Base-by-base conservation (phyloP, 192 early-diverging fungal genomes). In the Helicostylum pulchrum region DNA sequence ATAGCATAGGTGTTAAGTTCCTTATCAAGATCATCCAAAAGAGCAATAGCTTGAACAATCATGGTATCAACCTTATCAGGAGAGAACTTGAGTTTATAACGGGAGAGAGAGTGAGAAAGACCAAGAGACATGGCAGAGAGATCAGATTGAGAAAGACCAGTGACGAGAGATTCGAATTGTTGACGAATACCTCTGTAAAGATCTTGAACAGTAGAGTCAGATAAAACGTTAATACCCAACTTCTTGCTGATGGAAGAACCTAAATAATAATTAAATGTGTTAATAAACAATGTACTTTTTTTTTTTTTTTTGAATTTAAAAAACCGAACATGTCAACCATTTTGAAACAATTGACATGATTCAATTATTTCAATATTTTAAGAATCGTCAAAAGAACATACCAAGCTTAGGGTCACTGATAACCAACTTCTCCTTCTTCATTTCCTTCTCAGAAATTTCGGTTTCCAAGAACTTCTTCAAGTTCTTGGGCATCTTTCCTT, bases 21-120 rank as follows among this genome's bases (percentile, higher is more conserved):
- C 86, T 99, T 99, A 80, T 99, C 98, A 61, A 99, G 86, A 74
- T 98, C 94, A 75, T 99, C 98, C 75, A 99, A 80, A 54, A 99
- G 83, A 71, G 82, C 88, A 76, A 98, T 98, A 7, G 97, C 94
- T 84, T 99, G 97, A 58, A 97, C 94, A 76, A 98, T 96, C 97
- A 99, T 99, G 44, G 95, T 99, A 83, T 99, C 97, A 11, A 97
- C 94, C 87, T 97, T 99, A 82, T 99, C 97, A 66, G 95, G 94
- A 46, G 88, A 91, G 87, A 99, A 99, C 83, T 99, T 99, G 80
- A 99, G 92, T 83, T 97, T 97, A 82, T 97, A 96, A 39, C 97
- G 92, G 19, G 97, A 99, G 50, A 97, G 90, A 42, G 94, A 97
- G 88, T 99, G 97, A 54, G 95, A 96, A 54, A 99, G 89, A 89